Conservation (phyloP, 2,329 filamentous ascomycete genomes). For the Colletotrichum horii region DNA sequence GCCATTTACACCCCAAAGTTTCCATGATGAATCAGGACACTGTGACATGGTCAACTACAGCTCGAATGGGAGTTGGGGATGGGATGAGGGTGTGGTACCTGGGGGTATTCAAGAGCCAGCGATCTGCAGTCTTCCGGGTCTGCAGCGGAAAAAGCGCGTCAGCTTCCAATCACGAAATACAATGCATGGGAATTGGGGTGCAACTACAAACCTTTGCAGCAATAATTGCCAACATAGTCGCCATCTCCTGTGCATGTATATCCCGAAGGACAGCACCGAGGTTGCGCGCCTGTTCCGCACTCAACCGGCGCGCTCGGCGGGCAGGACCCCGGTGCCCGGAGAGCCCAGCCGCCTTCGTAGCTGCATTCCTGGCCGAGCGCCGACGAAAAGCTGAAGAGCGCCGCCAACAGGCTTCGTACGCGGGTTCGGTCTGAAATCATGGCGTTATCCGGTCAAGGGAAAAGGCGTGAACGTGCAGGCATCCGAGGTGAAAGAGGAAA, state of each 20-base stretch:
- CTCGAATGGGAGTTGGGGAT: neutral
- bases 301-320: neutral
- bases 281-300: neutral
- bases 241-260: neutral
- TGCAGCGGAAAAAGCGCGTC: neutral
- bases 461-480: neutral
- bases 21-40: neutral
- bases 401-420: accelerated
- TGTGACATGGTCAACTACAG: neutral
- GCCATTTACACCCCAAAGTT: neutral
- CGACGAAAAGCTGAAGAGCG: neutral
- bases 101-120: neutral
- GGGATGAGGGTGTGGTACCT: neutral
- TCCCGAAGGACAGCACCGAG: slow-evolving; percentile 3
- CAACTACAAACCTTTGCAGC: neutral
- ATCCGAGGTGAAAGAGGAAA: neutral
- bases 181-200: no score
- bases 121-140: neutral
- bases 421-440: accelerated
- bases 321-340: neutral
- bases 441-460: neutral
- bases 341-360: slow-evolving; percentile 4
- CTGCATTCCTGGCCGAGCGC: neutral
- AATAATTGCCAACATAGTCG: slow-evolving; percentile 6
- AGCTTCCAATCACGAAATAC: neutral